Conservation (phyloP, 306 rosid genomes). For the Medicago arabica region DNA sequence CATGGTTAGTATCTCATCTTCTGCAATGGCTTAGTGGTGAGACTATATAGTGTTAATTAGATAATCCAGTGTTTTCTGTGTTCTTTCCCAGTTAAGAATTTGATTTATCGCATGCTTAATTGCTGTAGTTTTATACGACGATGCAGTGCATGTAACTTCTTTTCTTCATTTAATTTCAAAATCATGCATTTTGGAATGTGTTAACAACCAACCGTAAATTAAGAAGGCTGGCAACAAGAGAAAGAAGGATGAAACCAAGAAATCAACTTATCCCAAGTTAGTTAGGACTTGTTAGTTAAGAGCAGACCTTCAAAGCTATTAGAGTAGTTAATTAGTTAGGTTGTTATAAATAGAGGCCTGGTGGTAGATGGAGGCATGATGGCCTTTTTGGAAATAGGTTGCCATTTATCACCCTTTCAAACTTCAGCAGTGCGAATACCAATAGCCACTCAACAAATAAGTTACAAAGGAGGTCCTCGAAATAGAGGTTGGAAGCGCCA, state of each 20-base stretch:
- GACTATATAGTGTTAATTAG: constrained; percentile 26
- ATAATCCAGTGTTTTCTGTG: neutral
- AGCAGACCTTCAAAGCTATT: neutral
- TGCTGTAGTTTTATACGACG: constrained; percentile 33
- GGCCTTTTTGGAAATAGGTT: neutral
- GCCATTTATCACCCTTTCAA: neutral
- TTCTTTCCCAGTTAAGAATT: constrained; percentile 25
- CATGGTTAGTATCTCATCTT: constrained; percentile 67
- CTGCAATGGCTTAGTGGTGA: constrained; percentile 26
- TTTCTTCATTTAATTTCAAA: constrained; percentile 19
- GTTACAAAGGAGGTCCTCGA: neutral
- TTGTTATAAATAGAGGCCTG: constrained; percentile 8
- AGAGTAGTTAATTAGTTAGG: constrained; percentile 10
- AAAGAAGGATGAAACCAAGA: neutral
- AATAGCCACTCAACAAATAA: neutral
- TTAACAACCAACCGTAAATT: neutral
- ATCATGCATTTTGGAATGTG: neutral
- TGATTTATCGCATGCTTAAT: constrained; percentile 14
- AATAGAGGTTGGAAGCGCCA: neutral
- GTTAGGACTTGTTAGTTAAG: neutral
- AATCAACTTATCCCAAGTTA: neutral
- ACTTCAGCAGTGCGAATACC: neutral
- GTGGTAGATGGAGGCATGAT: neutral
- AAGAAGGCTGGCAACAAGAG: neutral
- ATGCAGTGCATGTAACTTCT: constrained; percentile 22